Conservation (phyloP, 1,139 yeast genomes). For the Nematodospora anomalae region DNA sequence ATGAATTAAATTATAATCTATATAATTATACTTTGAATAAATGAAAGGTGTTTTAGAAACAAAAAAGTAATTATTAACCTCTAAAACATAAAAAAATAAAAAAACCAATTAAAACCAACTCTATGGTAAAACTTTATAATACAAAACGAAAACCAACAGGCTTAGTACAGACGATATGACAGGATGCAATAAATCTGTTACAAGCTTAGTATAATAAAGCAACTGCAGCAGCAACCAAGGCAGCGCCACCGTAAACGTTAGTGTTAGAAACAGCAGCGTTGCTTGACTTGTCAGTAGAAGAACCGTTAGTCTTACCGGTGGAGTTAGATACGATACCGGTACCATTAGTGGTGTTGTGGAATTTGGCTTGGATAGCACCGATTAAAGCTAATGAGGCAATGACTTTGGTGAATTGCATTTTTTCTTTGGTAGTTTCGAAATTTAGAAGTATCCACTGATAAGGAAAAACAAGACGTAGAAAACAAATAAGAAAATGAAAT, state of each 20-base stretch:
- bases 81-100: slow-evolving; percentile 1
- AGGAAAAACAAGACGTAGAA: slow-evolving; percentile 1
- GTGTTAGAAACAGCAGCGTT: slow-evolving; percentile 51
- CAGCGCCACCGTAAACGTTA: slow-evolving; percentile 54
- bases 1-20: slow-evolving; percentile 8
- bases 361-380: slow-evolving; percentile 15
- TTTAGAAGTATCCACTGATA: slow-evolving; percentile 5
- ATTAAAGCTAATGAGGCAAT: slow-evolving; percentile 16
- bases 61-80: neutral
- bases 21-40: slow-evolving; percentile 2
- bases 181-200: neutral
- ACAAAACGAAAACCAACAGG: slow-evolving; percentile 4
- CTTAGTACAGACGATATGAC: neutral
- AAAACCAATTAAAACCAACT: slow-evolving; percentile 2
- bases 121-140: slow-evolving; percentile 8
- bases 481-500: slow-evolving; percentile 5
- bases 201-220: slow-evolving; percentile 15
- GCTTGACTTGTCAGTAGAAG: slow-evolving; percentile 5
- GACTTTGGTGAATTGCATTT: slow-evolving; percentile 15
- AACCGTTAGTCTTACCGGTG: slow-evolving; percentile 4
- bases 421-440: slow-evolving; percentile 1
- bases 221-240: slow-evolving; percentile 73
- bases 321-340: slow-evolving; percentile 10
- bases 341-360: slow-evolving; percentile 12
- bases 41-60: neutral